These are phyloP conservation scores for Candida saitoana DNA, from an alignment of 805 yeast species.

Conservation along the genomic window DNA sequence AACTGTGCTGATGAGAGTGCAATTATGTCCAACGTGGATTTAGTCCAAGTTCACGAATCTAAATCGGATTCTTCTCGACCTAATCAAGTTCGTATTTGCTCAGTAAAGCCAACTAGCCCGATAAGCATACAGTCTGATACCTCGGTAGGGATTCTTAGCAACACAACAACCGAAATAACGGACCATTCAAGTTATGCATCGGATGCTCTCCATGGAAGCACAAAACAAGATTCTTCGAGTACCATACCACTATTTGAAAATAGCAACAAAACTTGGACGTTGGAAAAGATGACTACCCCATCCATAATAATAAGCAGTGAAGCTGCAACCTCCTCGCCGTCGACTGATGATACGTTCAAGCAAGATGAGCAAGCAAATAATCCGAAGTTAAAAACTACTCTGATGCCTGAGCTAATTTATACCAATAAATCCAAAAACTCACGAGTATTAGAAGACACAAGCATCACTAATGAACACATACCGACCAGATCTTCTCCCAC, in stretches of 20 bases:
- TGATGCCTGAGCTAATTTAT: background rate
- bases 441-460: background rate
- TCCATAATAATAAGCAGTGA: constrained; percentile 6
- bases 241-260: background rate
- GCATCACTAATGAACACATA: background rate
- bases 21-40: too few relatives aligned
- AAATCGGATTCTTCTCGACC: background rate
- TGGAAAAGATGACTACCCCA: constrained; percentile 1
- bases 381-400: background rate
- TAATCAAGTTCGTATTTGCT: background rate
- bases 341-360: constrained; percentile 5
- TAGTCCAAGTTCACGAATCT: too few relatives aligned
- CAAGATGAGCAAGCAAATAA: constrained; percentile 9
- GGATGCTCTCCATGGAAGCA: background rate
- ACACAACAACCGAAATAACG: constrained; percentile 26
- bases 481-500: background rate
- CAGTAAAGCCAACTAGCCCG: constrained; percentile 18
- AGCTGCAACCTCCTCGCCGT: constrained; percentile 11
- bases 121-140: constrained; percentile 23
- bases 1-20: background rate
- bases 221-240: constrained; percentile 2
- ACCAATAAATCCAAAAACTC: background rate
- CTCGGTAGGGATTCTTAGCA: constrained; percentile 24
- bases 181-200: constrained; percentile 19
- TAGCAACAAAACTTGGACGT: background rate